These are phyloP conservation scores for Podospora conica DNA, from an alignment of 495 filamentous ascomycete genomes.

Conservation along the genomic window DNA sequence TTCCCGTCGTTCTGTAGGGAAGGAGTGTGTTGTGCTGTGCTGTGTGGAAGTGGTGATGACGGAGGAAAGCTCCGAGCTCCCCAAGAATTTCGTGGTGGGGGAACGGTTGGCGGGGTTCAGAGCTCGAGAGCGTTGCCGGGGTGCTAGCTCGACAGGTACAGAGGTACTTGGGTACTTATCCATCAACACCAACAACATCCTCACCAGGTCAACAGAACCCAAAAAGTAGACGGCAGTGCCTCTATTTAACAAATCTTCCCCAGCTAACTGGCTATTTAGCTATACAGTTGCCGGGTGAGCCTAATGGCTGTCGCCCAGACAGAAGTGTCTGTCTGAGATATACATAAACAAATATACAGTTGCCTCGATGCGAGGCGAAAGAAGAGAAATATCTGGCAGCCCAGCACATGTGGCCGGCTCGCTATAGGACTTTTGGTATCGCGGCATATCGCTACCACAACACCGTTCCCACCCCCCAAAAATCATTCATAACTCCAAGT, in stretches of 20 bases:
- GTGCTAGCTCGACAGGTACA: not conserved
- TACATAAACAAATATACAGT: not conserved
- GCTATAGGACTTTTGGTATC: not conserved
- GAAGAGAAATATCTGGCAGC: not conserved
- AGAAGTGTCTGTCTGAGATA: not conserved
- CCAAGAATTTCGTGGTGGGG: conserved; percentile 1
- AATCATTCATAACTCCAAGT: not conserved
- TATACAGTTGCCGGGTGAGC: not conserved
- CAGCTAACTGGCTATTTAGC: not conserved
- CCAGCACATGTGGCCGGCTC: no score
- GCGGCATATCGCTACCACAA: not conserved
- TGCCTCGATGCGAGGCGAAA: not conserved
- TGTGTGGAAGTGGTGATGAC: not conserved
- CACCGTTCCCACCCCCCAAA: not conserved
- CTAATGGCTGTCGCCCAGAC: not conserved
- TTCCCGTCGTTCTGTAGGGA: not conserved
- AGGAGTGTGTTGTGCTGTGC: not conserved
- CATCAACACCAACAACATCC: not conserved
- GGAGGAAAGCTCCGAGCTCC: not conserved
- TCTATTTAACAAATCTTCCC: not conserved
- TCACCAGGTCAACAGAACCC: not conserved
- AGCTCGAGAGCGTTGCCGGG: not conserved
- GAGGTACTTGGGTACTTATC: not conserved
- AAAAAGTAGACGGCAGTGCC: not conserved
- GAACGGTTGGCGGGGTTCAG: not conserved